phyloP scores from a whole-genome alignment of 345 rosid genomes.

The Litchi chinensis region DNA sequence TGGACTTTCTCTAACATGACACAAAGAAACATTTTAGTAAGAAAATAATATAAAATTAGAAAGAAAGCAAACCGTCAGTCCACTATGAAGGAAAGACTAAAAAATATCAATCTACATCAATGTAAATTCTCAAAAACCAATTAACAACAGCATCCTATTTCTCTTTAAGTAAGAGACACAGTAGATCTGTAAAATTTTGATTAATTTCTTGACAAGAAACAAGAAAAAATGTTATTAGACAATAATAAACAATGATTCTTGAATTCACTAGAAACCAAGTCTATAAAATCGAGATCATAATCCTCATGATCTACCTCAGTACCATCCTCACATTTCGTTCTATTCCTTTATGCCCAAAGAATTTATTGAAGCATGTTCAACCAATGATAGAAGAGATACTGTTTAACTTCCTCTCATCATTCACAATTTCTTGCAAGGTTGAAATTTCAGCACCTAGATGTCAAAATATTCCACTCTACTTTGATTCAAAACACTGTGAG shows the following conservation, averaged over 20 bases:
- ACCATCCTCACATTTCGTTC: no score
- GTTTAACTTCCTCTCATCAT: no score
- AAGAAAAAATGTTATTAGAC: no score
- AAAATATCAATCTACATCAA: no score
- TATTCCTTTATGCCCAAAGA: not conserved
- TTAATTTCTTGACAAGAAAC: no score
- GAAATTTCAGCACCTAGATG: not conserved
- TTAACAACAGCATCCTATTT: not conserved
- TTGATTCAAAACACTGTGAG: not conserved
- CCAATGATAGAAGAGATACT: not conserved
- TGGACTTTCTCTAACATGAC: no score
- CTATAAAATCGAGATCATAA: no score
- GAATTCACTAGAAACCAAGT: not conserved
- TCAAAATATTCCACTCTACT: not conserved
- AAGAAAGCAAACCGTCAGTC: not conserved
- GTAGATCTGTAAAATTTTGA: no score
- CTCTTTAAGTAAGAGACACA: no score
- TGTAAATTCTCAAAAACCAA: not conserved
- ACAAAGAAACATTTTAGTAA: no score
- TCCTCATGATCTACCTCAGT: no score
- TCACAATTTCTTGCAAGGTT: not conserved
- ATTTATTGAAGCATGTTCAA: not conserved
- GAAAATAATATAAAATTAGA: not conserved
- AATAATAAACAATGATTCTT: not conserved
- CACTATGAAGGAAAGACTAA: not conserved